A percentile compares a stretch with the other conserved stretches of the same genome.
phyloP scores from a whole-genome alignment of 176 grass and related monocot genomes.

The Phragmites australis region DNA sequence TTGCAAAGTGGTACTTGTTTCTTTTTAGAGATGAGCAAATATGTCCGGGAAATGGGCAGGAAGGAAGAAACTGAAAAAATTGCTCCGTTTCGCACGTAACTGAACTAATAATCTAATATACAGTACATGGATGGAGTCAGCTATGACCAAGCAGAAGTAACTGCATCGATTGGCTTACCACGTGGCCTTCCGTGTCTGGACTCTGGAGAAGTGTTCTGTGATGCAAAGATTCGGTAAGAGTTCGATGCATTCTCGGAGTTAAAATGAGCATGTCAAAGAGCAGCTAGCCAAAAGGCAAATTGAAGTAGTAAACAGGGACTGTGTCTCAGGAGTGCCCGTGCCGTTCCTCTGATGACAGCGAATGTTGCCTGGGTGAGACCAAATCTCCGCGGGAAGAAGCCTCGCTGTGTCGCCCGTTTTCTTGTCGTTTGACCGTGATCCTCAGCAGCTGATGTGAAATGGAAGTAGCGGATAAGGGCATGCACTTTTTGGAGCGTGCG shows the following conservation, averaged over 20 bases:
- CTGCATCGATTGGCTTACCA: background rate
- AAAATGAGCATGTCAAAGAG: background rate
- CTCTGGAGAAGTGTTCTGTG: background rate
- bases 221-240: background rate
- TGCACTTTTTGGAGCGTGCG: background rate
- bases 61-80: background rate
- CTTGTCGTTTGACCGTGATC: slow-evolving; percentile 24
- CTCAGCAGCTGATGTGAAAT: background rate
- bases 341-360: background rate
- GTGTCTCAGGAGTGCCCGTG: background rate
- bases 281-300: background rate
- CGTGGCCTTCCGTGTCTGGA: background rate
- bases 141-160: background rate
- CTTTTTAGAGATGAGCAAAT: too few relatives aligned
- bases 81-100: background rate
- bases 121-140: background rate
- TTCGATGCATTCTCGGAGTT: background rate
- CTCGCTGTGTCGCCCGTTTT: background rate
- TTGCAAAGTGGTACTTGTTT: too few relatives aligned
- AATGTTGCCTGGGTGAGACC: background rate
- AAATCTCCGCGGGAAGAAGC: background rate
- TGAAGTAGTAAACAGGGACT: background rate
- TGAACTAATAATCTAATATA: background rate
- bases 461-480: background rate
- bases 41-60: background rate